Base-by-base conservation (phyloP, 441 rosid species). In the Viola pubescens region DNA sequence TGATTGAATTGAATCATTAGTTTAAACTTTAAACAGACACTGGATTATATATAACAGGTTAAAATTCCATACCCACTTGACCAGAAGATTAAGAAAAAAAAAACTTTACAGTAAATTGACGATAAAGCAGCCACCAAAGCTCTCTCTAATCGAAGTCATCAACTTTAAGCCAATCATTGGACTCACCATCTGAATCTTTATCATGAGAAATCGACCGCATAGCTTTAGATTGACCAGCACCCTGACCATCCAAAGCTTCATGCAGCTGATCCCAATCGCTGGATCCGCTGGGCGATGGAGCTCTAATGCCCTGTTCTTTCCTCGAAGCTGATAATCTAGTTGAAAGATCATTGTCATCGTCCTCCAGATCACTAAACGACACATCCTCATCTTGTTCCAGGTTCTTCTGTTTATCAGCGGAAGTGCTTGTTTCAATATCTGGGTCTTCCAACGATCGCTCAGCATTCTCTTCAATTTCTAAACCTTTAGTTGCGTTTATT, bases 361-460 rank as follows among this genome's bases (percentile, higher is more conserved):
- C 85, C 58, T 81, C 91, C 65, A 85, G 68, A 72, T 87, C 95
- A 60, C 89, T 85, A 63, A 83, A 85, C 3, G 84, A 80, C 52
- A 80, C 75, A 42, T 77, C 83, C 57, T 74, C 86, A 57, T 76
- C 84, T 9, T 56, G 60, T 69, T 66, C 70, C 48, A 62, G 63
- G 49, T 57, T 69, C 56, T 70, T 74, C 61, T 47, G 61, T 43
- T 61, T 47, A 47, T 50, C 63, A 58, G 39, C 39, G 9, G 75
- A 69, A 47, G 71, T 42, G 55, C 60, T 61, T 12, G 60, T 48
- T 12, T 70, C 70, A 42, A 37, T 46, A 49, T 75, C 75, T n/a
- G 58, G 56, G 55, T 76, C 85, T 66, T 76, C 78, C 52, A 69
- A 69, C 73, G 77, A 77, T 12, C 60, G 75, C 54, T 63, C 78